Evolutionary conservation across 192 early-diverging fungal species (phyloP).

Genomic region (Jimgerdemannia flammicorona): DNA sequence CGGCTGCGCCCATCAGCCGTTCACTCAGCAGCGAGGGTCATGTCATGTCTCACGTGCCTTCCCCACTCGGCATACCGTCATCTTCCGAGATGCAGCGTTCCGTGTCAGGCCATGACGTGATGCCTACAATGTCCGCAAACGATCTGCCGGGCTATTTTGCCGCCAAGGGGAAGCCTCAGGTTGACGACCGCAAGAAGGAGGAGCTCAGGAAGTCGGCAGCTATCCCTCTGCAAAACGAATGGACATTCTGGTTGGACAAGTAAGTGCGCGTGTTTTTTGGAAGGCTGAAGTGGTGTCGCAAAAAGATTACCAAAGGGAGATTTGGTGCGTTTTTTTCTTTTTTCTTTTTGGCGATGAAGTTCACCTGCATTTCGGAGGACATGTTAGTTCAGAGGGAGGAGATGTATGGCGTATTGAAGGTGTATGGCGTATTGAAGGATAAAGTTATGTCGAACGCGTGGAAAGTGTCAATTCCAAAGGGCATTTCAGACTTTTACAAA

Average conservation of each 20-base stretch:
- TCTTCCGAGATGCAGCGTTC: neutral
- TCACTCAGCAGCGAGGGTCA: neutral
- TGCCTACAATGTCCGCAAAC: neutral
- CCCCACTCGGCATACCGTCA: neutral
- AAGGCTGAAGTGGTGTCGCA: no score
- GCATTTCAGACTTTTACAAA: no score
- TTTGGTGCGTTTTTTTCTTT: no score
- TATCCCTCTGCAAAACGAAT: conserved; percentile 13
- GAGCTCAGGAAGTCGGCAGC: conserved; percentile 3
- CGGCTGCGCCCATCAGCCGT: neutral
- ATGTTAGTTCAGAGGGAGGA: no score
- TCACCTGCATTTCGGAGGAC: no score
- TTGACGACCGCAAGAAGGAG: conserved; percentile 11
- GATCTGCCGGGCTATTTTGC: conserved; percentile 14
- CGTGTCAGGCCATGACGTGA: neutral
- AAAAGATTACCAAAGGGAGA: no score
- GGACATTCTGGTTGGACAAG: conserved; percentile 29
- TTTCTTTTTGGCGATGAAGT: no score
- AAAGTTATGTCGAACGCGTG: no score
- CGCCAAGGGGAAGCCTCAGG: conserved; percentile 9
- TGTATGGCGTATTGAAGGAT: no score
- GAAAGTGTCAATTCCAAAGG: no score
- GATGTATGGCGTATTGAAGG: no score
- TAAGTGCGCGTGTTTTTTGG: conserved; percentile 1
- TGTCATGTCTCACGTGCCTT: neutral